phyloP scores from a whole-genome alignment of 495 filamentous ascomycete genomes.

The Tuber indicum region DNA sequence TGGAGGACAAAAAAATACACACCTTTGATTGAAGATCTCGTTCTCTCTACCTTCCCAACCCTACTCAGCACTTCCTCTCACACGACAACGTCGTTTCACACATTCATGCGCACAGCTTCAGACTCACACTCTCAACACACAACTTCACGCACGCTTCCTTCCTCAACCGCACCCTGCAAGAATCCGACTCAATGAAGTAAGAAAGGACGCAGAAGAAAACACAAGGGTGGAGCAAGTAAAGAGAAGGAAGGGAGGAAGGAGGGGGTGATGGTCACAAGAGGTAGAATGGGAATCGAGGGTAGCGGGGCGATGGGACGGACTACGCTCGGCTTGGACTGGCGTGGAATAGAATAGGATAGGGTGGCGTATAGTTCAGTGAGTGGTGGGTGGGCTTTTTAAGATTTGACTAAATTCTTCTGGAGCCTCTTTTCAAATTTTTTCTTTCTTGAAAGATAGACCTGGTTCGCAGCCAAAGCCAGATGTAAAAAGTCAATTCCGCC shows the following conservation, averaged over 20 bases:
- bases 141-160: slow-evolving; percentile 34
- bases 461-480: neutral
- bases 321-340: slow-evolving; percentile 12
- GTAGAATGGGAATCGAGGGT: slow-evolving; percentile 35
- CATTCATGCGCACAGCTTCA: slow-evolving; percentile 38
- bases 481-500: neutral
- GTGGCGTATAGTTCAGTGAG: neutral
- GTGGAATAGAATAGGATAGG: neutral
- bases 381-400: neutral
- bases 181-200: slow-evolving; percentile 34
- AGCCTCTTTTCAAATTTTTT: neutral
- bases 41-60: slow-evolving; percentile 37
- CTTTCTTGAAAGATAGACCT: neutral
- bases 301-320: slow-evolving; percentile 32
- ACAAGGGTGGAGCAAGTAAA: slow-evolving; percentile 11
- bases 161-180: slow-evolving; percentile 40
- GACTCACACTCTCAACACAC: slow-evolving; percentile 39
- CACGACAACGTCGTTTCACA: slow-evolving; percentile 34
- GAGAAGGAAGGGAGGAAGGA: slow-evolving; percentile 13
- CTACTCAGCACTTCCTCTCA: slow-evolving; percentile 39
- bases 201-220: slow-evolving; percentile 23
- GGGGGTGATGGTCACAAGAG: slow-evolving; percentile 23
- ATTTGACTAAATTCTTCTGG: neutral
- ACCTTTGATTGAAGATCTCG: slow-evolving; percentile 33
- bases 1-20: slow-evolving; percentile 12